A percentile compares a stretch with the other conserved stretches of the same genome.
Conservation (phyloP, 768 basidiomycete species). For the Tubosaeta sp. region DNA sequence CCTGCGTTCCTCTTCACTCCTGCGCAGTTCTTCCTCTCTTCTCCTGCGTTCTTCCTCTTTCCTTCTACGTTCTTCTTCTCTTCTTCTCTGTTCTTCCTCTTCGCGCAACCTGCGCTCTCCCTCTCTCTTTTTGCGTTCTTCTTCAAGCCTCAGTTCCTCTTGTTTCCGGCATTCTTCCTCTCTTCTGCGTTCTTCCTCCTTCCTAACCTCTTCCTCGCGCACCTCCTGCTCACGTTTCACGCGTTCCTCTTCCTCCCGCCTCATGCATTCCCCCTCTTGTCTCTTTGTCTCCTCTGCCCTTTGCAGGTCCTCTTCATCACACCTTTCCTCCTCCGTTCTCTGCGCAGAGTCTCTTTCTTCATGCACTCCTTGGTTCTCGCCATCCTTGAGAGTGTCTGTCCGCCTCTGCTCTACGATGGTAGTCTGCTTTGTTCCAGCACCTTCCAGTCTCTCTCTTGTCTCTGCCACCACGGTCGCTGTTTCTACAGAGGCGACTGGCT, state of each 20-base stretch:
- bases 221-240: too few species aligned
- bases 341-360: not conserved
- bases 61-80: conserved; percentile 26
- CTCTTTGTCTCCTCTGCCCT: not conserved
- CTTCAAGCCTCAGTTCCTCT: not conserved
- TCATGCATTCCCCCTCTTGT: conserved; percentile 21
- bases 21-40: not conserved
- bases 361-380: not conserved
- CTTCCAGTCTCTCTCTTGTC: not conserved
- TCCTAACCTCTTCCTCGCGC: too few species aligned
- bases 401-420: conserved; percentile 4
- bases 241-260: conserved; percentile 18
- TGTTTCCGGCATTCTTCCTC: not conserved
- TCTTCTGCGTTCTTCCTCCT: conserved; percentile 28
- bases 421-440: not conserved
- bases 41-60: not conserved
- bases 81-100: not conserved
- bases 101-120: conserved; percentile 28
- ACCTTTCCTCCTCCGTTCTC: conserved; percentile 1
- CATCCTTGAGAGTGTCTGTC: not conserved
- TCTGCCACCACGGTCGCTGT: not conserved
- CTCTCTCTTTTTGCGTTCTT: not conserved
- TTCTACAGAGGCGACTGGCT: not conserved
- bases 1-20: not conserved
- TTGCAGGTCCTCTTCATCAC: conserved; percentile 2